Conservation (phyloP, 2,329 filamentous ascomycete genomes). For the Cladophialophora chaetospira region DNA sequence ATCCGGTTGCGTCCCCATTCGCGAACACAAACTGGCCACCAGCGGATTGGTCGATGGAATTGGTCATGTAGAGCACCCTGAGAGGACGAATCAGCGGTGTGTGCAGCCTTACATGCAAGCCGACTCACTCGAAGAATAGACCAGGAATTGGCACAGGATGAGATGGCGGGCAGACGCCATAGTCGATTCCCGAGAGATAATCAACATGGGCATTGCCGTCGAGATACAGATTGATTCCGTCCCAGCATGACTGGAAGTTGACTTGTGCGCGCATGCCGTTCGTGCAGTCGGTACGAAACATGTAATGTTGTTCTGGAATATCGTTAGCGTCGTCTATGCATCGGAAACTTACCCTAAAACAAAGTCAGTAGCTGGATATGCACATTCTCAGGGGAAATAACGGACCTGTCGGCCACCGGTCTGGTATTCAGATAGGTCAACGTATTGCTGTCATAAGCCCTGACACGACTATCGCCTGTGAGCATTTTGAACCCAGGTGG, state of each 20-base stretch:
- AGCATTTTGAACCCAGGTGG: constrained; percentile 79
- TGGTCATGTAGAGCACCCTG: constrained; percentile 55
- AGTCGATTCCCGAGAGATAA: constrained; percentile 76
- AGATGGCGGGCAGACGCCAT: constrained; percentile 71
- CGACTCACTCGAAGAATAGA: constrained; percentile 72
- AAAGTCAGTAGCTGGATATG: constrained; percentile 2
- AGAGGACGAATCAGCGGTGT: constrained; percentile 38
- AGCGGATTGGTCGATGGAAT: constrained; percentile 44
- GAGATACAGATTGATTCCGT: constrained; percentile 64
- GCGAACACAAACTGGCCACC: constrained; percentile 60
- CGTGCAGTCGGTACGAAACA: constrained; percentile 71
- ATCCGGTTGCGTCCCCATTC: constrained; percentile 54
- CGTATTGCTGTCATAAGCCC: constrained; percentile 30
- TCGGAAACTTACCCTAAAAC: constrained; percentile 73
- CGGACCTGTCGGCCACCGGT: constrained; percentile 69
- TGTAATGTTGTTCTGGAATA: constrained; percentile 68
- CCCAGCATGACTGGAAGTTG: constrained; percentile 90
- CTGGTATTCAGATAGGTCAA: constrained; percentile 48
- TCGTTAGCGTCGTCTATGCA: constrained; percentile 67
- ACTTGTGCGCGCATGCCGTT: constrained; percentile 80
- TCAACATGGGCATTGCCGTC: constrained; percentile 67
- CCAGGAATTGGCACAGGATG: constrained; percentile 70
- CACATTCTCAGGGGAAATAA: constrained; percentile 71
- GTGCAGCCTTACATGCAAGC: not conserved
- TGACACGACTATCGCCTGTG: constrained; percentile 70